Evolutionary conservation across 495 filamentous ascomycete genomes (phyloP).

Genomic region (Aspergillus panamensis): DNA sequence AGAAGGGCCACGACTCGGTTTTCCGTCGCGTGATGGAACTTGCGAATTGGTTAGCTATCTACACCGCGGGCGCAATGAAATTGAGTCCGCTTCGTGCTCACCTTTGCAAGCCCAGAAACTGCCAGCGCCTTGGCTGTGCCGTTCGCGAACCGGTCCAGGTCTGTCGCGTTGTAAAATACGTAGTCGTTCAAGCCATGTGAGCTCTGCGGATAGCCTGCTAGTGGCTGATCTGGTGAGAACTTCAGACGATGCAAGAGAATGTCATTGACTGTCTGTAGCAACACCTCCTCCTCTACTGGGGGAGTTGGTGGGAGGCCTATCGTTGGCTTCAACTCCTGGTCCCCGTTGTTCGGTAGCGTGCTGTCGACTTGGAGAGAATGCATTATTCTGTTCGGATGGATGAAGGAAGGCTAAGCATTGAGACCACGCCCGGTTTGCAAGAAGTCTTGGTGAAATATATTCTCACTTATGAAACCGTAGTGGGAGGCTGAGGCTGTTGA

Average conservation of each 20-base stretch:
- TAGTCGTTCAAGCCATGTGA: slow-evolving; percentile 16
- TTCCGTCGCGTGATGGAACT: slow-evolving; percentile 11
- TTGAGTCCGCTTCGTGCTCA: background rate
- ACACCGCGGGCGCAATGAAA: background rate
- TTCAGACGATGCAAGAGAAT: slow-evolving; percentile 11
- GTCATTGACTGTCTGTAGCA: slow-evolving; percentile 12
- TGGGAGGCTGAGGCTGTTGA: too few relatives aligned
- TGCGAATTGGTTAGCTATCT: background rate
- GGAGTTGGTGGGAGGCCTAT: slow-evolving; percentile 14
- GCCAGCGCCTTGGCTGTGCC: slow-evolving; percentile 7
- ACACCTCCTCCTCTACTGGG: slow-evolving; percentile 7
- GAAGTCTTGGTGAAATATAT: background rate
- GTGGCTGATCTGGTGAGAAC: slow-evolving; percentile 8
- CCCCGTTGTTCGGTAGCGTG: background rate
- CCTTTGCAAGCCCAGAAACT: slow-evolving; percentile 9
- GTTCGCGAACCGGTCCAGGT: slow-evolving; percentile 16
- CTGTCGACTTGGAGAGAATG: background rate
- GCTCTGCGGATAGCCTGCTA: slow-evolving; percentile 19
- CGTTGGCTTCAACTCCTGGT: background rate
- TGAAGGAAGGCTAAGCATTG: background rate
- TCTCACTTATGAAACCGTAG: background rate
- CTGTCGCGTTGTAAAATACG: slow-evolving; percentile 13
- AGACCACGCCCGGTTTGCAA: background rate
- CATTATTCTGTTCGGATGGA: background rate
- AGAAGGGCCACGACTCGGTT: slow-evolving; percentile 46